Evolutionary conservation across 1,284 basidiomycete species (phyloP).

Genomic region (Amylostereum areolatum): DNA sequence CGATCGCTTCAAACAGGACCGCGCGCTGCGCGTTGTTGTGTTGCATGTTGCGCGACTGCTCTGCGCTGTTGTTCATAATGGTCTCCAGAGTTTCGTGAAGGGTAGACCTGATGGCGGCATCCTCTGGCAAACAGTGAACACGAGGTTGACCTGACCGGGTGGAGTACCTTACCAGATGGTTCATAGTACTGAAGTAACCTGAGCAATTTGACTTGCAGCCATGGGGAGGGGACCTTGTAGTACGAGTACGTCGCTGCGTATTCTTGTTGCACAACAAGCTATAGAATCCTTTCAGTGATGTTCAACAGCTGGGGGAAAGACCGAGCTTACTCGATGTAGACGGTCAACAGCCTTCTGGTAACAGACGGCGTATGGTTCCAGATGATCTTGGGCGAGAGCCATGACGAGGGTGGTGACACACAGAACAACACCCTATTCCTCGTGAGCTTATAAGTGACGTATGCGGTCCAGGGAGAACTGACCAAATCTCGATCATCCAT

Average conservation of each 20-base stretch:
- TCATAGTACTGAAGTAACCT: conserved; percentile 94
- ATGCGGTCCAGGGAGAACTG: conserved; percentile 12
- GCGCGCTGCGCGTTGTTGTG: conserved; percentile 99
- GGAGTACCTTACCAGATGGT: conserved; percentile 64
- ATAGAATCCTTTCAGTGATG: conserved; percentile 13
- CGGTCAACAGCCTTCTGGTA: conserved; percentile 94
- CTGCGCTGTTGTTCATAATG: conserved; percentile 89
- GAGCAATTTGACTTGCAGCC: conserved; percentile 96
- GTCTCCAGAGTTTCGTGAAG: conserved; percentile 85
- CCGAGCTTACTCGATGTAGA: conserved; percentile 65
- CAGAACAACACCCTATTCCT: conserved; percentile 80
- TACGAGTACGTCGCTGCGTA: conserved; percentile 89
- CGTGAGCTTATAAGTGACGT: background rate
- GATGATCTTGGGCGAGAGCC: conserved; percentile 90
- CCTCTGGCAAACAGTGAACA: conserved; percentile 47
- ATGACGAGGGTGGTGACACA: conserved; percentile 94
- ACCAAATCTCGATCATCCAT: conserved; percentile 93
- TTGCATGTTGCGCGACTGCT: conserved; percentile 91
- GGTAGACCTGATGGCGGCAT: conserved; percentile 71
- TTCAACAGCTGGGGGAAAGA: background rate
- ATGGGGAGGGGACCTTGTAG: conserved; percentile 96
- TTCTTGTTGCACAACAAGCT: conserved; percentile 91
- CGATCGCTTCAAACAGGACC: conserved; percentile 97
- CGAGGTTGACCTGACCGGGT: too few species aligned
- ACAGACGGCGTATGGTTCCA: conserved; percentile 85